Evolutionary conservation across 306 rosid genomes (phyloP), one percentile per base, ranked within the genome.

Genomic region (Erythrophleum fordii): DNA sequence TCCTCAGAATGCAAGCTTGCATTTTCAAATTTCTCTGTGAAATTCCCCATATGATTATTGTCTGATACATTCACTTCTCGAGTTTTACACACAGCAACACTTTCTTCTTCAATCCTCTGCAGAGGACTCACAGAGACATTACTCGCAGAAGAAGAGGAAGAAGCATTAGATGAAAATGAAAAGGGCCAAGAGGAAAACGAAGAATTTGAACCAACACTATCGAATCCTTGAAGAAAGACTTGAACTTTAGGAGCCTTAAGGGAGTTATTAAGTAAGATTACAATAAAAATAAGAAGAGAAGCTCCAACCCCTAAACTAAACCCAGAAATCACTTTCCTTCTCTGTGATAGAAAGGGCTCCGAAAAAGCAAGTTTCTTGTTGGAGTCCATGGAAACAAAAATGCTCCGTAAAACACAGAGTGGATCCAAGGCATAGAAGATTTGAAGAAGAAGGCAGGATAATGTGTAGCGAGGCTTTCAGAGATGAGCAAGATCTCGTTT

Each of bases 271-370:
- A 93, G 85, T 3, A 83, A 86, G 28, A 89, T 72, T 13, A 90
- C 37, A 22, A 83, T 77, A 26, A 91, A 70, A 56, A 92, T 44
- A 77, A 87, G 7, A 23, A 96, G 68, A 66, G 94, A 90, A 80
- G 82, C 82, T 42, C 81, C 87, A 76, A 90, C 52, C 28, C 96
- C 93, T 55, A 93, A 88, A 81, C 89, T 85, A 76, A 93, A 89
- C 49, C 97, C 91, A 56, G 97, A 94, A 73, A 88, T 44, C 1
- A 93, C 76, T 69, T 90, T 92, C 61, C 91, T 90, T 76, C 80
- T 84, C n/a, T 84, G 84, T 12, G 87, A 85, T 18, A 71, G 28
- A 65, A 89, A 73, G 78, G 82, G 87, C 75, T 90, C 98, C 0
- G 89, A 41, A 65, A 89, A 75, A 45, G 82, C 45, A 65, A 85